Base-by-base conservation (phyloP, 805 yeast genomes). In the Geotrichum ghanense region DNA sequence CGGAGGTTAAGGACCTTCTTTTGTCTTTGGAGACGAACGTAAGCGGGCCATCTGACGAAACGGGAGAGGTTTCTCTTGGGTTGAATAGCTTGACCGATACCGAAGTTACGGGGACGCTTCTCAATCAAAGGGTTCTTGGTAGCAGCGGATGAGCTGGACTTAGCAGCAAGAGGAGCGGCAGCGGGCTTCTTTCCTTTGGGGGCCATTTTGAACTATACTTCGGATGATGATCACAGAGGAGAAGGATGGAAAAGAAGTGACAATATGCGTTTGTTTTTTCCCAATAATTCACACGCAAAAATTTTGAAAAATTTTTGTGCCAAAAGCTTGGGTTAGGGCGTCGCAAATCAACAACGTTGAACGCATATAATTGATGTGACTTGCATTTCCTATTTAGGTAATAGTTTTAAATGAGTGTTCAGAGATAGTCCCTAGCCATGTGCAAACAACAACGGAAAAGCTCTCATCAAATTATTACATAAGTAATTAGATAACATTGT, bases 41-140 rank as follows among this genome's bases (percentile, higher is more conserved):
- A 88, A 74, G 83, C 92, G 69, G 98, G 98, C 98, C 98, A 92
- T 75, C 84, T 92, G 68, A 90, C 97, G 71, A 85, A 89, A 74
- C 97, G 88, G 53, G 95, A 76, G 68, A 92, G 80, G 82, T 92
- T 86, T 75, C 90, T 82, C 79, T 83, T 87, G 88, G 81, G 95
- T 75, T 90, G 97, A 63, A 90, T 65, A 58, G 82, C 75, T 78
- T 92, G 97, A 65, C 98, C 98, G 64, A 92, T 83, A 74, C 97
- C 97, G 67, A 81, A 90, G 76, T 79, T 82, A 76, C 81, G 83
- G 71, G 96, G 95, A 58, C 87, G 76, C 55, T 95, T 73, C 72
- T 84, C 94, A 66, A 86, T 71, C 69, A 89, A 76, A 63, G 96
- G 95, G 79, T 86, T 87, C 75, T 76, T 74, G 34, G 71, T 22